Base-by-base conservation (phyloP, 768 basidiomycete genomes). In the Ramaria sp. region DNA sequence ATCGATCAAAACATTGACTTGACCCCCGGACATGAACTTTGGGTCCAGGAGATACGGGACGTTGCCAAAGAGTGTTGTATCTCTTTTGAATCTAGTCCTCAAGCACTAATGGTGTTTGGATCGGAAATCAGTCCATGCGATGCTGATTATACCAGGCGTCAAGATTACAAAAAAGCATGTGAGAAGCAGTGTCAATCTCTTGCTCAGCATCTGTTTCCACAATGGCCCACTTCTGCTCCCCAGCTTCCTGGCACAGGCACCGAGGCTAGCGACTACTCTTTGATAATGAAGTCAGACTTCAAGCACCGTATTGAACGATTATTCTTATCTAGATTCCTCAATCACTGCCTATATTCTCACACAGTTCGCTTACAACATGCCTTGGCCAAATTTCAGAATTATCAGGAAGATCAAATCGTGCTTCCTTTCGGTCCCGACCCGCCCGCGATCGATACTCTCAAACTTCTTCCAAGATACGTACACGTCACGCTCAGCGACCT, bases 181-280 rank as follows among this genome's bases (percentile, higher is more conserved):
- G n/a, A n/a, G n/a, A n/a, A n/a, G n/a, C n/a, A n/a, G n/a, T n/a
- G n/a, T n/a, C n/a, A n/a, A n/a, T n/a, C n/a, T n/a, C n/a, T n/a
- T n/a, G n/a, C n/a, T n/a, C n/a, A n/a, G n/a, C n/a, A n/a, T n/a
- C n/a, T n/a, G n/a, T n/a, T n/a, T n/a, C n/a, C n/a, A n/a, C n/a
- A n/a, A n/a, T n/a, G n/a, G n/a, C n/a, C n/a, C n/a, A n/a, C n/a
- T n/a, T n/a, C n/a, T n/a, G n/a, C n/a, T n/a, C n/a, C n/a, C n/a
- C n/a, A n/a, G n/a, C n/a, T n/a, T n/a, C n/a, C n/a, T 41, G 16
- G 50, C 56, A 22, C 49, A 1, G 27, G 25, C 22, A 48, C 61
- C n/a, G 51, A 18, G 9, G 16, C 42, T 18, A 24, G n/a, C 24
- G 8, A 8, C 16, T 44, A 8, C 42, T n/a, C 42, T 9, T 18